Conservation (phyloP, 2,329 filamentous ascomycete genomes). For the Alternaria ethzedia region DNA sequence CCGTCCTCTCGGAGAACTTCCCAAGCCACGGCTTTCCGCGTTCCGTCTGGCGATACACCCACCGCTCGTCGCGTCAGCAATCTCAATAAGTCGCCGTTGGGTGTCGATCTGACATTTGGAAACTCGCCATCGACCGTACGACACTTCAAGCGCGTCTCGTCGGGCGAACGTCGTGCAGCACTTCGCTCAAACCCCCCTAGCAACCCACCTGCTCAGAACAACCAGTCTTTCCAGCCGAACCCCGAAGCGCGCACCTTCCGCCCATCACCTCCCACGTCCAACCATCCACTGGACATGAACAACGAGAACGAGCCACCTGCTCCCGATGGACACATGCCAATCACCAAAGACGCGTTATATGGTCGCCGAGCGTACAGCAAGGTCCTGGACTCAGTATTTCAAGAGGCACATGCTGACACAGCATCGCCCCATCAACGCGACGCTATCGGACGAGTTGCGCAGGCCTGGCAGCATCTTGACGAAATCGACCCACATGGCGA, state of each 20-base stretch:
- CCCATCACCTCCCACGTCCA: conserved; percentile 42
- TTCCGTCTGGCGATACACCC: conserved; percentile 46
- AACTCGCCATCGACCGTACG: conserved; percentile 92
- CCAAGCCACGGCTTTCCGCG: conserved; percentile 46
- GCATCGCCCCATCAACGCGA: conserved; percentile 75
- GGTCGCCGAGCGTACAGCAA: conserved; percentile 83
- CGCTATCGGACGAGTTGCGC: conserved; percentile 79
- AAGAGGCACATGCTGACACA: conserved; percentile 86
- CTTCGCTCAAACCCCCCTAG: conserved; percentile 39
- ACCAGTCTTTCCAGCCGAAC: conserved; percentile 43
- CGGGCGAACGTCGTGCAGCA: conserved; percentile 54
- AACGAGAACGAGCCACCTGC: conserved; percentile 69
- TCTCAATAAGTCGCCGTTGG: conserved; percentile 73
- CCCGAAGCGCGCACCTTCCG: conserved; percentile 47
- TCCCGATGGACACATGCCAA: conserved; percentile 59
- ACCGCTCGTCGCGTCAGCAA: conserved; percentile 54
- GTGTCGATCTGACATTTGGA: conserved; percentile 89
- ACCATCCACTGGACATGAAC: conserved; percentile 37
- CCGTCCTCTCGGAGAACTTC: conserved; percentile 47
- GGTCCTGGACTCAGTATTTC: conserved; percentile 80
- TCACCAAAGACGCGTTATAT: conserved; percentile 78
- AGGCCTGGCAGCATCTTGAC: conserved; percentile 85
- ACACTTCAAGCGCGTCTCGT: conserved; percentile 87
- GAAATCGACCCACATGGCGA: conserved; percentile 88
- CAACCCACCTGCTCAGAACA: conserved; percentile 15